phyloP scores from a whole-genome alignment of 2,329 filamentous ascomycete species.

The Pseudocercospora vitis region DNA sequence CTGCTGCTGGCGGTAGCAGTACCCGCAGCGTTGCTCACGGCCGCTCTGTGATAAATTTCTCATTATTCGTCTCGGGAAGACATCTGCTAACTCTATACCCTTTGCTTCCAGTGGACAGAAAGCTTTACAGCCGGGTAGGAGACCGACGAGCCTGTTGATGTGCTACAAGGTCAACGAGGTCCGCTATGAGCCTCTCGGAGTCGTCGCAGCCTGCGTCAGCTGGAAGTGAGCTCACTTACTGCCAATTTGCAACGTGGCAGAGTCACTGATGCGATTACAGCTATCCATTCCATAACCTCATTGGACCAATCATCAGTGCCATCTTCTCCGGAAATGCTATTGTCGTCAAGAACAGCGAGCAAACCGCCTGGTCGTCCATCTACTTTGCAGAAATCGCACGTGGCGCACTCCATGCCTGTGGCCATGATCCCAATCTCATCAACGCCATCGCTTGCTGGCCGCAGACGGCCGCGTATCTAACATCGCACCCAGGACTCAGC shows the following conservation, averaged over 20 bases:
- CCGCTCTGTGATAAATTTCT: too few relatives aligned
- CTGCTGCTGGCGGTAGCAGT: too few relatives aligned
- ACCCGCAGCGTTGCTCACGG: too few relatives aligned
- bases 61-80: too few relatives aligned
- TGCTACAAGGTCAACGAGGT: constrained; percentile 92
- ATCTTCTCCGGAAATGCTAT: constrained; percentile 91
- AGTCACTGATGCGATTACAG: constrained; percentile 13
- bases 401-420: constrained; percentile 76
- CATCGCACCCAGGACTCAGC: constrained; percentile 76
- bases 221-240: constrained; percentile 72
- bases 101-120: too few relatives aligned
- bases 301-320: constrained; percentile 88
- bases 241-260: neutral
- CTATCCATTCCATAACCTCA: constrained; percentile 78
- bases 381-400: constrained; percentile 81
- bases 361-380: constrained; percentile 81
- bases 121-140: constrained; percentile 67
- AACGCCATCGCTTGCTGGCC: constrained; percentile 90
- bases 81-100: too few relatives aligned
- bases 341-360: constrained; percentile 90
- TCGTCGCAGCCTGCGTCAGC: constrained; percentile 87
- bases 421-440: constrained; percentile 76
- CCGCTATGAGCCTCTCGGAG: constrained; percentile 85
- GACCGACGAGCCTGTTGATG: constrained; percentile 91
- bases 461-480: constrained; percentile 74